Base-by-base conservation (phyloP, 768 basidiomycete species). In the Tricholoma saponaceum region DNA sequence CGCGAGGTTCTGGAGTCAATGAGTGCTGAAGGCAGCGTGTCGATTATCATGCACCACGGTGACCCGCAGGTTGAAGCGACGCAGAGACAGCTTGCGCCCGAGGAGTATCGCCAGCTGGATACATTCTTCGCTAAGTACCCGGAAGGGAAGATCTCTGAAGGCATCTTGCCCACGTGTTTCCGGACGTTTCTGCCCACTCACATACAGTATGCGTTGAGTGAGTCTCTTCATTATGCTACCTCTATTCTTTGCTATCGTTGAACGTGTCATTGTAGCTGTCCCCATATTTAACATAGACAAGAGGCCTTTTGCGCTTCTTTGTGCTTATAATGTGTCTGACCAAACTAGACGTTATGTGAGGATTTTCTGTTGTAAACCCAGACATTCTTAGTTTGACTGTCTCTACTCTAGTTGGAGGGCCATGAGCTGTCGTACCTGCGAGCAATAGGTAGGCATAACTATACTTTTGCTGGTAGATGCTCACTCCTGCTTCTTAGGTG, bases 271-370 rank as follows among this genome's bases (percentile, higher is more conserved):
- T 30, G 47, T 60, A 92, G 92, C 86, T 56, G 95, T 96, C 5
- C 95, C 95, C 5, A 89, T 96, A 51, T 95, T 91, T 70, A 95
- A 95, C 63, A 85, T 96, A 53, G 92, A 96, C 73, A 91, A 93
- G 72, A 83, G 89, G 52, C 92, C 94, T 10, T 96, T 97, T 64
- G 92, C 92, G 6, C 70, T 97, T 65, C 77, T 98, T 18, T 95
- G 92, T 62, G 93, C 92, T 5, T 96, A 95, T 71, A 97, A 95
- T 71, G 87, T 87, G 0, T 85, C 85, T 12, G 85, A 90, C 55
- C 84, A 90, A 57, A 81, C 83, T 1, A 89, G 87, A 66, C 89
- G 90, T 63, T 95, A 89, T 70, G 90, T 92, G 25, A n/a, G 46
- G 14, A 26, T 12, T 16, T 16, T 41, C 26, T 70, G 84, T 69